Conservation (phyloP, 1,284 basidiomycete species). For the Pseudozyma thailandica region DNA sequence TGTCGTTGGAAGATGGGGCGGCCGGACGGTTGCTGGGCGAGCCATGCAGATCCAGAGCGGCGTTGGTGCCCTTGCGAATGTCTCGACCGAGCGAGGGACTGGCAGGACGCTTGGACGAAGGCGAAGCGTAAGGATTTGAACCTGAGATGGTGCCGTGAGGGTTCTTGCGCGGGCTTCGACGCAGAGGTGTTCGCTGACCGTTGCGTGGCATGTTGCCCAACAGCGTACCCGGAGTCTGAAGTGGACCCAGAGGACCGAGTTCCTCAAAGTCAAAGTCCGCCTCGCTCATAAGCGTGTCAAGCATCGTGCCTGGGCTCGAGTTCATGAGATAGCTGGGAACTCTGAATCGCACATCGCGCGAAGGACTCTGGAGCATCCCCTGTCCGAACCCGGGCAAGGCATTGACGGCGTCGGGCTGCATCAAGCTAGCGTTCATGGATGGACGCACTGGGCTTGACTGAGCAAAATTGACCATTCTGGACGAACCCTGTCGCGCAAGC, state of each 20-base stretch:
- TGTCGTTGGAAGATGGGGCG: constrained; percentile 31
- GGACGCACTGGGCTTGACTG: constrained; percentile 53
- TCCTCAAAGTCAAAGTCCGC: constrained; percentile 60
- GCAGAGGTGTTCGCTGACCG: constrained; percentile 28
- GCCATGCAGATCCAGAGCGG: constrained; percentile 4
- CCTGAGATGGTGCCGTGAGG: constrained; percentile 55
- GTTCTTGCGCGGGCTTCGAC: constrained; percentile 65
- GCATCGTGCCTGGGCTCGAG: constrained; percentile 62
- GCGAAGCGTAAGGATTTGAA: constrained; percentile 62
- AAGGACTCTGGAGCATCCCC: constrained; percentile 33
- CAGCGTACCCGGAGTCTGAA: constrained; percentile 42
- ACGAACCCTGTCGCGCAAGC: constrained; percentile 11
- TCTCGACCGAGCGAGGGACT: constrained; percentile 30
- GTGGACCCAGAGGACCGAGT: constrained; percentile 31
- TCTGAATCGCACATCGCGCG: constrained; percentile 49
- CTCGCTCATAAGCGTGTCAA: constrained; percentile 62
- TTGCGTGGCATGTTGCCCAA: constrained; percentile 20
- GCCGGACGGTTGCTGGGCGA: constrained; percentile 14
- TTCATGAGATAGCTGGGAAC: constrained; percentile 58
- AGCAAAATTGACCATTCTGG: constrained; percentile 34
- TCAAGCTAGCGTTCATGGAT: constrained; percentile 31
- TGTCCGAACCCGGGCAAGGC: constrained; percentile 14
- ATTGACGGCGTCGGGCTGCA: constrained; percentile 33
- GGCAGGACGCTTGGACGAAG: constrained; percentile 9
- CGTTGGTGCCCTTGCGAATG: not conserved